Conservation (phyloP, 257 asterid species). For the Scutellaria baicalensis region DNA sequence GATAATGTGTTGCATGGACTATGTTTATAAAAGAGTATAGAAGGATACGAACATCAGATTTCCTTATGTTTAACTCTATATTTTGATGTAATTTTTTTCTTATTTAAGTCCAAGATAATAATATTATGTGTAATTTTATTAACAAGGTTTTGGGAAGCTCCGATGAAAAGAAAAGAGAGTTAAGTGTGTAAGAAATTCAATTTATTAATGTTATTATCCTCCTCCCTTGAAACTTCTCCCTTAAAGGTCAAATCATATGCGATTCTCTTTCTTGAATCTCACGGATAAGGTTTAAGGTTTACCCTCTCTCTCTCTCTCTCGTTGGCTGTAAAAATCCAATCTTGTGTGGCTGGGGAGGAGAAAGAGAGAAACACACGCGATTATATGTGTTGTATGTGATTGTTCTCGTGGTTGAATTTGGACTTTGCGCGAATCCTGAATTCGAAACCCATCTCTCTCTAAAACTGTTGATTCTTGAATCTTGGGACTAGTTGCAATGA, state of each 20-base stretch:
- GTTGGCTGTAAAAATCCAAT: slow-evolving; percentile 1
- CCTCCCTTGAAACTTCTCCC: too few species aligned
- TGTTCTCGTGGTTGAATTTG: background rate
- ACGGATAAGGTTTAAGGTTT: slow-evolving; percentile 7
- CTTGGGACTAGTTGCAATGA: slow-evolving; percentile 15
- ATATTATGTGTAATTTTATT: too few species aligned
- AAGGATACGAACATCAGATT: too few species aligned
- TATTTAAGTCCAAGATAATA: too few species aligned
- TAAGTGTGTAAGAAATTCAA: too few species aligned
- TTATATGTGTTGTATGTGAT: slow-evolving; percentile 3
- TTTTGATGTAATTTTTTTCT: too few species aligned
- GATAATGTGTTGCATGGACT: too few species aligned
- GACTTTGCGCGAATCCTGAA: background rate
- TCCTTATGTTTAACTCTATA: too few species aligned
- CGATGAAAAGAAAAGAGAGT: background rate
- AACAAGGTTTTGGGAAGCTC: too few species aligned
- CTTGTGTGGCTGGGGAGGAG: slow-evolving; percentile 5
- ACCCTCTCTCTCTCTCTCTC: background rate
- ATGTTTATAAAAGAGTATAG: too few species aligned
- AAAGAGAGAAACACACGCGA: background rate
- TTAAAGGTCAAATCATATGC: background rate
- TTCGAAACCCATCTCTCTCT: background rate
- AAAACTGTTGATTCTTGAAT: slow-evolving; percentile 10
- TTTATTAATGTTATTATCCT: too few species aligned
- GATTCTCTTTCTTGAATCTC: background rate